Evolutionary conservation across 306 rosid genomes (phyloP).

Genomic region (Quillaja saponaria): DNA sequence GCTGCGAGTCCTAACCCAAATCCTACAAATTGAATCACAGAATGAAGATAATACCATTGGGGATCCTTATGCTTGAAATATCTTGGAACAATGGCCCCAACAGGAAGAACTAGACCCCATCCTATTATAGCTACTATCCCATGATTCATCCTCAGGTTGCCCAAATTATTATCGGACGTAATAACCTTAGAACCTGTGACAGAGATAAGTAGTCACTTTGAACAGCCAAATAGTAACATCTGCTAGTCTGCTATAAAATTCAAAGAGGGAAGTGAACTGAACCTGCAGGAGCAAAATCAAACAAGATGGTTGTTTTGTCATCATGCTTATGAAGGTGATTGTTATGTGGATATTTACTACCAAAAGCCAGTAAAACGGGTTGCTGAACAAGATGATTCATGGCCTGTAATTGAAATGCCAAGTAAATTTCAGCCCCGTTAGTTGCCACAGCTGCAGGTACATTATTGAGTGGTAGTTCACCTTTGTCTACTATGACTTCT

Average conservation of each 20-base stretch:
- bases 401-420: conserved; percentile 86
- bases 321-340: conserved; percentile 60
- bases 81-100: conserved; percentile 89
- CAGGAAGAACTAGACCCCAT: conserved; percentile 88
- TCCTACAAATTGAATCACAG: conserved; percentile 76
- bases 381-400: conserved; percentile 54
- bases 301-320: conserved; percentile 57
- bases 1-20: conserved; percentile 76
- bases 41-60: conserved; percentile 89
- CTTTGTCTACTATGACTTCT: conserved; percentile 72
- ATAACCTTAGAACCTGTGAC: conserved; percentile 49
- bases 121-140: conserved; percentile 84
- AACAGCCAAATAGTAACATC: background rate
- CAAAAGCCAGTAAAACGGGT: conserved; percentile 77
- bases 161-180: conserved; percentile 45
- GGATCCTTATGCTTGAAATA: conserved; percentile 95
- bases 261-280: conserved; percentile 3
- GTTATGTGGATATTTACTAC: conserved; percentile 59
- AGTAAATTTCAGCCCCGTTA: conserved; percentile 80
- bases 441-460: conserved; percentile 80
- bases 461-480: conserved; percentile 86
- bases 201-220: conserved; percentile 6
- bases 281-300: conserved; percentile 93
- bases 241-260: background rate
- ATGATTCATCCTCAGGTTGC: conserved; percentile 73